Evolutionary conservation across 768 basidiomycete species (phyloP).

Genomic region (Ramaria rubella): DNA sequence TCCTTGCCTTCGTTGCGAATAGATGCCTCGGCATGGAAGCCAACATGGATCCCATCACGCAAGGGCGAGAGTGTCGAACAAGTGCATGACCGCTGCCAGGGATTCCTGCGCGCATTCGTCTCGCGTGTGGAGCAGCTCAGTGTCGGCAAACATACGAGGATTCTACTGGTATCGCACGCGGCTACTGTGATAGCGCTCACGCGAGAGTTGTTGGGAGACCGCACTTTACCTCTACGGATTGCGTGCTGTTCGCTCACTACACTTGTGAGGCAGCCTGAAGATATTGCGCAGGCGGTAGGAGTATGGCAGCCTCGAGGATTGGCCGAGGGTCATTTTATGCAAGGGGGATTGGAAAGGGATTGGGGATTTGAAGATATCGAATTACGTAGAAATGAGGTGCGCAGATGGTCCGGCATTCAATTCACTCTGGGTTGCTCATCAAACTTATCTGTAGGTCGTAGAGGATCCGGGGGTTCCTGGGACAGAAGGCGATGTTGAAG

Average conservation of each 20-base stretch:
- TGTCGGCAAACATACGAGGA: conserved; percentile 31
- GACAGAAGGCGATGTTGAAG: conserved; percentile 52
- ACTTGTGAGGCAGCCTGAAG: conserved; percentile 19
- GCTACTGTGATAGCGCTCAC: conserved; percentile 66
- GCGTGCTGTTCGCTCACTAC: conserved; percentile 70
- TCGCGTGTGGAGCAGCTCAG: conserved; percentile 35
- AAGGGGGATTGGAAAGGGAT: conserved; percentile 53
- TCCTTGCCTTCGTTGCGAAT: conserved; percentile 47
- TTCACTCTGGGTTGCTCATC: neutral
- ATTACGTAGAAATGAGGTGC: conserved; percentile 41
- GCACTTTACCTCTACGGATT: conserved; percentile 46
- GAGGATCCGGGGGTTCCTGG: conserved; percentile 64
- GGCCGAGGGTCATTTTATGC: conserved; percentile 53
- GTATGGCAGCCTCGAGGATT: conserved; percentile 42
- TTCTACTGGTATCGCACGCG: conserved; percentile 68
- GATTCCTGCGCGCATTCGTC: conserved; percentile 45
- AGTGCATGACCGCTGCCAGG: conserved; percentile 53
- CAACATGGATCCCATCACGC: conserved; percentile 61
- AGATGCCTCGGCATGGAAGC: conserved; percentile 52
- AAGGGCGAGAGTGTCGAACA: conserved; percentile 62
- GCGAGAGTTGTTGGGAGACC: conserved; percentile 49
- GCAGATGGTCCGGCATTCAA: too few species aligned
- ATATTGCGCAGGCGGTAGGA: conserved; percentile 26
- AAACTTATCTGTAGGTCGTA: conserved; percentile 45
- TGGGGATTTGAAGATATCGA: conserved; percentile 80